Evolutionary conservation across 768 basidiomycete genomes (phyloP).

Genomic region (Termitomyces sp.): DNA sequence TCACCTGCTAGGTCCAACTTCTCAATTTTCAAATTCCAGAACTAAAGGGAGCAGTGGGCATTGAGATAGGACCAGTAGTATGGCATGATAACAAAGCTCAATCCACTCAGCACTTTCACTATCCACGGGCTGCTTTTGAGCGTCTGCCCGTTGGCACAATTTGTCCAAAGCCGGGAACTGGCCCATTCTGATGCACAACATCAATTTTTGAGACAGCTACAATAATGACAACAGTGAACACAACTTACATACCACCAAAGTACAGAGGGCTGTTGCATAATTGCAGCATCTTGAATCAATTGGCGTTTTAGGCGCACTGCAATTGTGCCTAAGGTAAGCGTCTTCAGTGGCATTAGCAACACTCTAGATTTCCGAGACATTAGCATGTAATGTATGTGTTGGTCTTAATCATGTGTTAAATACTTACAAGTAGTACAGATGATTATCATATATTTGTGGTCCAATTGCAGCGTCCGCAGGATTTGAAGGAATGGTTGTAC

Average conservation of each 20-base stretch:
- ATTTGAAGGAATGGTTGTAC: conserved; percentile 60
- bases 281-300: conserved; percentile 31
- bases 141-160: conserved; percentile 69
- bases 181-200: conserved; percentile 34
- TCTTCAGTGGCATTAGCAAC: conserved; percentile 62
- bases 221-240: background rate
- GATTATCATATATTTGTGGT: conserved; percentile 75
- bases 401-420: background rate
- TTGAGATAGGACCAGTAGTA: background rate
- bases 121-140: conserved; percentile 68
- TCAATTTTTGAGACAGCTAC: background rate
- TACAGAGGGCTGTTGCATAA: conserved; percentile 35
- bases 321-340: conserved; percentile 65
- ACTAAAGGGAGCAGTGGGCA: conserved; percentile 19
- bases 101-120: conserved; percentile 63
- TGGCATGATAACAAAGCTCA: conserved; percentile 23
- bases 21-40: conserved; percentile 77
- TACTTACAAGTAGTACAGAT: conserved; percentile 70
- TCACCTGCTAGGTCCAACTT: conserved; percentile 45
- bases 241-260: conserved; percentile 39
- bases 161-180: conserved; percentile 58
- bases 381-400: background rate
- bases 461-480: conserved; percentile 67
- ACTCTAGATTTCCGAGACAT: conserved; percentile 39
- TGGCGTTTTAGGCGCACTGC: conserved; percentile 43